Evolutionary conservation across 208 protist genomes (phyloP).

Genomic region (Porcisia hertigi): DNA sequence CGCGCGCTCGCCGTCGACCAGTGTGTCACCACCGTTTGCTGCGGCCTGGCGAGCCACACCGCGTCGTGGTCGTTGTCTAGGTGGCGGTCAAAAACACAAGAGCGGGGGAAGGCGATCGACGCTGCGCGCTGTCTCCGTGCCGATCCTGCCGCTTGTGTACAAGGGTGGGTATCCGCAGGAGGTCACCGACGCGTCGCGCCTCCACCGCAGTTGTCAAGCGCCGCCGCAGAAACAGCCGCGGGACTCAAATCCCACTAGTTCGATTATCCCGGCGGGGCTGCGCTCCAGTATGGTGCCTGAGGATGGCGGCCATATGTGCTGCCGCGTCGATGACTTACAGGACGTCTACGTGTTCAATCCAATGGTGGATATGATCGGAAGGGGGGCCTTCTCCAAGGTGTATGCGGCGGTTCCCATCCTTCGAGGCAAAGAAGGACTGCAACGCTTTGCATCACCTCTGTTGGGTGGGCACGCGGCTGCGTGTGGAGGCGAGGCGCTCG

Average conservation of each 20-base stretch:
- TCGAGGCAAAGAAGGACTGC: conserved; percentile 28
- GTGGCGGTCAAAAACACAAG: too few species aligned
- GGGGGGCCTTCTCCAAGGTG: conserved; percentile 77
- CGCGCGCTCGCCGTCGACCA: neutral
- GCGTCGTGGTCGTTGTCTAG: neutral
- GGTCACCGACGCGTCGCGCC: neutral
- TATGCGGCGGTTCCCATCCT: conserved; percentile 74
- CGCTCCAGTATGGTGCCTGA: conserved; percentile 3
- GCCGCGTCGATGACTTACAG: conserved; percentile 64
- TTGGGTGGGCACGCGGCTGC: neutral
- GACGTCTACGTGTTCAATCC: conserved; percentile 79
- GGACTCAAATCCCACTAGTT: neutral
- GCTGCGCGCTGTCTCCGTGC: conserved; percentile 53
- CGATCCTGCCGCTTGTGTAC: conserved; percentile 38
- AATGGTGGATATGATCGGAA: conserved; percentile 59
- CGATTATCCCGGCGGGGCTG: conserved; percentile 5
- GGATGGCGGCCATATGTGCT: conserved; percentile 37
- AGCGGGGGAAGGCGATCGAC: neutral
- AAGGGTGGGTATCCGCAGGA: conserved; percentile 20
- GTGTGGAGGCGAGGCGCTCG: neutral
- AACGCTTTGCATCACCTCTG: conserved; percentile 9
- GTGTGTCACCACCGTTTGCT: neutral
- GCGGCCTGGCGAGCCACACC: neutral
- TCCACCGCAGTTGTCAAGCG: neutral
- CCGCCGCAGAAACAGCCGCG: neutral